phyloP scores from a whole-genome alignment of 495 filamentous ascomycete species.

The Hypoxylon fuscum region DNA sequence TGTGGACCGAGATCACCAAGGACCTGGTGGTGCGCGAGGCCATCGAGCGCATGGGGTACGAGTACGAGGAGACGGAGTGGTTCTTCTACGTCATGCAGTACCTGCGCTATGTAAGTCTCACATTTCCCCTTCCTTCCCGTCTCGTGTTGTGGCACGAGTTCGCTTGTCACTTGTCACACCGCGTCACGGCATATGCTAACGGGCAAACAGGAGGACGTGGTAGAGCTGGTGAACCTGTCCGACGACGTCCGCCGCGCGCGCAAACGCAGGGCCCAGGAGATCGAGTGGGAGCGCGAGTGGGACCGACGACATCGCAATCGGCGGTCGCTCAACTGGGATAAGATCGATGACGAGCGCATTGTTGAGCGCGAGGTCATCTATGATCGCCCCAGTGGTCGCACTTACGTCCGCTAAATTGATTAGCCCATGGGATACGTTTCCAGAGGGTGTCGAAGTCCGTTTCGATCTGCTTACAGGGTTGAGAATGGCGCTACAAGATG shows the following conservation, averaged over 20 bases:
- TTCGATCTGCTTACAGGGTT: background rate
- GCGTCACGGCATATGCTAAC: slow-evolving; percentile 31
- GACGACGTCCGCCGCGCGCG: slow-evolving; percentile 82
- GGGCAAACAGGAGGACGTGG: slow-evolving; percentile 78
- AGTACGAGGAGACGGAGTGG: slow-evolving; percentile 87
- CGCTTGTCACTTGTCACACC: too few relatives aligned
- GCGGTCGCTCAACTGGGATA: slow-evolving; percentile 45
- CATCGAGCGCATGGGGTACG: slow-evolving; percentile 83
- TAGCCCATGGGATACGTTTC: background rate
- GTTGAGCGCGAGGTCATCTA: slow-evolving; percentile 68
- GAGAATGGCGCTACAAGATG: background rate
- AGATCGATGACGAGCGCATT: slow-evolving; percentile 64
- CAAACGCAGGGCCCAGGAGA: slow-evolving; percentile 78
- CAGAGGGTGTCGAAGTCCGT: too few relatives aligned
- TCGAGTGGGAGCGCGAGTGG: slow-evolving; percentile 81
- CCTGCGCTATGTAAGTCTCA: slow-evolving; percentile 77
- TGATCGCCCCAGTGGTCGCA: slow-evolving; percentile 50
- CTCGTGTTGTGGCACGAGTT: slow-evolving; percentile 5
- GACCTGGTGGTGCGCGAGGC: slow-evolving; percentile 89
- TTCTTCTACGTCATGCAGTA: slow-evolving; percentile 96
- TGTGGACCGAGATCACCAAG: slow-evolving; percentile 98
- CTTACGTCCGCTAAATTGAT: slow-evolving; percentile 40
- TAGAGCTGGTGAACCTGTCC: slow-evolving; percentile 80
- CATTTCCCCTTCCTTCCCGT: slow-evolving; percentile 1
- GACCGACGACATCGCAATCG: slow-evolving; percentile 65